Conservation (phyloP, 306 rosid species). For the Ochetophila trinervis region DNA sequence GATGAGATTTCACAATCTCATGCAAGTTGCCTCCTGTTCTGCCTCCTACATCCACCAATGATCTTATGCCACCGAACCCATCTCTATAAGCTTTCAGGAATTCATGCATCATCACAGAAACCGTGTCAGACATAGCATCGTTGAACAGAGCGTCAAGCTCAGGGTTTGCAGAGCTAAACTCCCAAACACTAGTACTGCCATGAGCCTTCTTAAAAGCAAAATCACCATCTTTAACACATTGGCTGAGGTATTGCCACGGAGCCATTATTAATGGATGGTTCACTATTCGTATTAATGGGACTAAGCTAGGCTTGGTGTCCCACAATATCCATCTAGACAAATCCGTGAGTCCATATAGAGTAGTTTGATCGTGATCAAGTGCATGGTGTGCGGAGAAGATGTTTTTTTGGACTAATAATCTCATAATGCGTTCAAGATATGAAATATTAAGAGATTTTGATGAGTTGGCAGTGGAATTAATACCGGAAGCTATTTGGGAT, state of each 20-base stretch:
- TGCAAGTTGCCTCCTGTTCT: conserved; percentile 4
- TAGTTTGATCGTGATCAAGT: conserved; percentile 1
- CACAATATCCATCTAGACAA: conserved; percentile 18
- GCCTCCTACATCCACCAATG: conserved; percentile 30
- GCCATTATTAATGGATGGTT: conserved; percentile 3
- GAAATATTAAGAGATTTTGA: conserved; percentile 10
- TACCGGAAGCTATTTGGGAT: neutral
- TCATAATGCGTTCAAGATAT: conserved; percentile 21
- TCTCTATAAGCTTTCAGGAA: conserved; percentile 8
- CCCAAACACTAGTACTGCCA: conserved; percentile 18
- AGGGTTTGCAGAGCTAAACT: conserved; percentile 14
- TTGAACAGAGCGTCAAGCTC: conserved; percentile 13
- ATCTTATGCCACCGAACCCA: conserved; percentile 5
- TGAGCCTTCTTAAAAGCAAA: conserved; percentile 16
- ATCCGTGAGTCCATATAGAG: neutral
- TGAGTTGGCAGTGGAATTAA: no score
- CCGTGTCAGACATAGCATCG: conserved; percentile 23
- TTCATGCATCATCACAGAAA: neutral
- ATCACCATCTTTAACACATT: conserved; percentile 27
- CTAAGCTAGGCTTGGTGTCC: conserved; percentile 11
- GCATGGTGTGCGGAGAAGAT: conserved; percentile 19
- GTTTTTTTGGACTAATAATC: conserved; percentile 12
- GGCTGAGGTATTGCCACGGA: conserved; percentile 21
- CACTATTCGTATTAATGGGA: neutral
- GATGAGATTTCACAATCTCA: conserved; percentile 17